Evolutionary conservation across 73 alveolate species (phyloP), one percentile per base, ranked within the genome.

Genomic region (Stentor coeruleus): DNA sequence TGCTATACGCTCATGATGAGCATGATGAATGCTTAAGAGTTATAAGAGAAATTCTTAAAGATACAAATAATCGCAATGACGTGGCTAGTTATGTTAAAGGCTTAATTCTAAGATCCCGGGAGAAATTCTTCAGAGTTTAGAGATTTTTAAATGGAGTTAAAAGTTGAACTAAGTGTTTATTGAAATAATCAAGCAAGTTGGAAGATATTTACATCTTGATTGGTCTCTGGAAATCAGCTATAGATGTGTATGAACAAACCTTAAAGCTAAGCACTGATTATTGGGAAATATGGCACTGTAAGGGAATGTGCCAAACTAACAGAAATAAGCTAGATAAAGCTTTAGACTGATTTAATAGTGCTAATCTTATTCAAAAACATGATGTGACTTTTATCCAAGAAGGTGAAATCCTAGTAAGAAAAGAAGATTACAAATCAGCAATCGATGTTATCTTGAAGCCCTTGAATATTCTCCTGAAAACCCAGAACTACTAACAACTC

Each of bases 271-370:
- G 91, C 58, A 88, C 90, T 38, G 95, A 95, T 31, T 99, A 97
- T 83, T 97, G 99, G 98, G 99, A 95, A 84, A 95, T 95, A 58
- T 93, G 91, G 86, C 92, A 84, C 86, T 93, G 89, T 91, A 95
- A 89, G 40, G 98, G 98, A 6, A 84, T 95, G 66, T 84, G 97
- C 86, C 93, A 87, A 85, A 77, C 86, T 59, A 86, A 91, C 83
- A 77, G 89, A 58, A 87, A 93, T 75, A 86, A 85, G 49, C 89
- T 88, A 81, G 94, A 91, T 81, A 87, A 93, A 59, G 98, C 99
- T 3, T 85, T 85, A 36, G 87, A 74, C 42, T 85, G 73, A 75
- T 85, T 91, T 59, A 77, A 89, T 86, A 76, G 85, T 81, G 99
- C 99, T 2, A 90, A 92, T 74, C 88, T 84, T 59, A 77, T 93